These are phyloP conservation scores for Aspergillus versicolor DNA, from an alignment of 2,329 filamentous ascomycete species.

Conservation along the genomic window DNA sequence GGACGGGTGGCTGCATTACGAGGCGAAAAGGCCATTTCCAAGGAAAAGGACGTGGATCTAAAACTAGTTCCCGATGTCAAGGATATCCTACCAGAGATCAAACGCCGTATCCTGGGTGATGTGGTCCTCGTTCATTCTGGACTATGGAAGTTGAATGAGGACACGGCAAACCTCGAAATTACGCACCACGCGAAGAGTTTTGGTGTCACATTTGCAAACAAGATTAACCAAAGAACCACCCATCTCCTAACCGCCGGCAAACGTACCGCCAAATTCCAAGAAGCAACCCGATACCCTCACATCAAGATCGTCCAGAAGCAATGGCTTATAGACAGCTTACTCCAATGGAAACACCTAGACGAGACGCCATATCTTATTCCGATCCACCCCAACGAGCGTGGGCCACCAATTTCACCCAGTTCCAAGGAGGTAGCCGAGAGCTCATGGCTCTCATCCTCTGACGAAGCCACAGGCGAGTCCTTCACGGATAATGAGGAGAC, in stretches of 20 bases:
- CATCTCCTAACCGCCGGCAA: conserved; percentile 57
- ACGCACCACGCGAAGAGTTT: conserved; percentile 84
- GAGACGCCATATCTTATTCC: conserved; percentile 77
- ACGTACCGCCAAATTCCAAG: conserved; percentile 85
- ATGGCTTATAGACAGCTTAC: conserved; percentile 84
- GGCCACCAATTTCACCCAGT: conserved; percentile 41
- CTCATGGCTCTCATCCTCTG: conserved; percentile 46
- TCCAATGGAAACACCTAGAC: conserved; percentile 76
- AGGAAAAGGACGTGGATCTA: conserved; percentile 50
- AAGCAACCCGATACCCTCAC: conserved; percentile 73
- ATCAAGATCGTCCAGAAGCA: conserved; percentile 90
- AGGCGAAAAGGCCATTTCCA: conserved; percentile 46
- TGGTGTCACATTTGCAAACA: conserved; percentile 62
- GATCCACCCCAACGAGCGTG: conserved; percentile 68
- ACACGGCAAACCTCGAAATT: conserved; percentile 79
- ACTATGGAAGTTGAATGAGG: conserved; percentile 60
- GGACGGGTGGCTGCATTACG: conserved; percentile 51
- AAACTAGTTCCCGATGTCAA: conserved; percentile 79
- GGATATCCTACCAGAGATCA: conserved; percentile 77
- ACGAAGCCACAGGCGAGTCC: conserved; percentile 50
- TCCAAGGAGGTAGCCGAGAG: conserved; percentile 46
- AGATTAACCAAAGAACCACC: conserved; percentile 48
- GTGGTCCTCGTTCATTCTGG: conserved; percentile 85
- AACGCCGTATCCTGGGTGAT: conserved; percentile 70
- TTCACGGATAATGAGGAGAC: conserved; percentile 45